A percentile compares a stretch with the other conserved stretches of the same genome.
phyloP scores from a whole-genome alignment of 192 early-diverging fungal species.

The Linnemannia zychae region DNA sequence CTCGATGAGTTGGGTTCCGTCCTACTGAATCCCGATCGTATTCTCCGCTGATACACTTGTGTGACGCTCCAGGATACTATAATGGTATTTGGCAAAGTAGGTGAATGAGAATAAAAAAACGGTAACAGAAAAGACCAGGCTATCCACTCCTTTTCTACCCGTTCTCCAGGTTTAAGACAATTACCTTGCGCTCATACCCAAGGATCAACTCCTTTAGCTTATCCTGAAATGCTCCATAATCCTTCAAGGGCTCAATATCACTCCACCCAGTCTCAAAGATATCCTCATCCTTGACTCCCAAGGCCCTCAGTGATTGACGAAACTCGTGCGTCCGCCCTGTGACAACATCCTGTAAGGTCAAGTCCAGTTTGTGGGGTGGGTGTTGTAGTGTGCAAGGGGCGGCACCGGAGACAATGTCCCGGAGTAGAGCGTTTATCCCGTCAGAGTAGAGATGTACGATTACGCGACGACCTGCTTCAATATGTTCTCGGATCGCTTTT shows the following conservation, averaged over 20 bases:
- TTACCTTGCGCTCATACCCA: slow-evolving; percentile 40
- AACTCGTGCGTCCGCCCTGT: slow-evolving; percentile 52
- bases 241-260: slow-evolving; percentile 37
- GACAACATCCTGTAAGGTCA: slow-evolving; percentile 39
- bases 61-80: slow-evolving; percentile 43
- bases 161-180: too few relatives aligned
- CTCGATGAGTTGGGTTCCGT: slow-evolving; percentile 42
- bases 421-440: slow-evolving; percentile 36
- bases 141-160: too few relatives aligned
- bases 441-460: slow-evolving; percentile 52
- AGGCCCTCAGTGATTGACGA: slow-evolving; percentile 20
- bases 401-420: slow-evolving; percentile 39
- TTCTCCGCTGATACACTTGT: slow-evolving; percentile 53
- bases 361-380: slow-evolving; percentile 18
- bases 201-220: slow-evolving; percentile 27
- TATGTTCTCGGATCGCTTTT: slow-evolving; percentile 43
- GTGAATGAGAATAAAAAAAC: too few relatives aligned
- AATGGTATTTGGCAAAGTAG: too few relatives aligned
- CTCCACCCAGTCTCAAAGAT: slow-evolving; percentile 50
- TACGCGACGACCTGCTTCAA: slow-evolving; percentile 32
- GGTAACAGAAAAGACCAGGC: too few relatives aligned
- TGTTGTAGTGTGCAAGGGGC: slow-evolving; percentile 20
- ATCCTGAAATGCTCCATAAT: slow-evolving; percentile 21
- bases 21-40: slow-evolving; percentile 38
- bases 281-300: slow-evolving; percentile 34